Evolutionary conservation across 352 stramenopile species (phyloP).

Genomic region (Phytophthora tubulina): DNA sequence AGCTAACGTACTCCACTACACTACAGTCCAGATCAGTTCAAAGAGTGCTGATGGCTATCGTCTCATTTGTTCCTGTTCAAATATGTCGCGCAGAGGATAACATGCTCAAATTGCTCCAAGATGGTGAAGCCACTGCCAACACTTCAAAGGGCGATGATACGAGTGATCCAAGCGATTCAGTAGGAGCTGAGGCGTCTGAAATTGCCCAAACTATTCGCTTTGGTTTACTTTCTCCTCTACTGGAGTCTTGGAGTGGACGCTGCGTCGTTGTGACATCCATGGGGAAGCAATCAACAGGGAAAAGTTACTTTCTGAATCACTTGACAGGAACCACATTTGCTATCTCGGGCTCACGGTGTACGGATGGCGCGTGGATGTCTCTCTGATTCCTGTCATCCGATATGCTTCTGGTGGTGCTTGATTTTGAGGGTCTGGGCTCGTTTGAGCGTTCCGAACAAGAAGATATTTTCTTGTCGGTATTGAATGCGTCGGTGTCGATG

Average conservation of each 20-base stretch:
- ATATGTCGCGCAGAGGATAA: constrained; percentile 78
- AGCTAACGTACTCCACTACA: constrained; percentile 6
- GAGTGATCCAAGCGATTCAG: constrained; percentile 7
- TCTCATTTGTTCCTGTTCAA: constrained; percentile 75
- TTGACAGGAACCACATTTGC: constrained; percentile 73
- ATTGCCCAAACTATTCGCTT: constrained; percentile 59
- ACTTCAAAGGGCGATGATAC: background rate
- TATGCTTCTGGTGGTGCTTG: constrained; percentile 70
- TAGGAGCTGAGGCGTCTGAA: constrained; percentile 39
- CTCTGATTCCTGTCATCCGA: constrained; percentile 36
- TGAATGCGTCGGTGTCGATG: constrained; percentile 75
- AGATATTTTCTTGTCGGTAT: constrained; percentile 75
- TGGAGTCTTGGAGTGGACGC: constrained; percentile 42
- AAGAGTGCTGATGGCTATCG: constrained; percentile 24
- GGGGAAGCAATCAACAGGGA: constrained; percentile 75
- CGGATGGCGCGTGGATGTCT: constrained; percentile 52
- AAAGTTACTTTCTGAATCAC: constrained; percentile 84
- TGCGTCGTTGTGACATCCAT: constrained; percentile 48
- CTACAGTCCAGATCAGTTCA: constrained; percentile 9
- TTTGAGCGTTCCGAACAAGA: constrained; percentile 80
- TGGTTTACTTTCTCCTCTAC: constrained; percentile 41
- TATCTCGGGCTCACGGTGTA: constrained; percentile 50
- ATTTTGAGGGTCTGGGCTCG: constrained; percentile 81
- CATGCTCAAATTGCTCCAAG: constrained; percentile 53
- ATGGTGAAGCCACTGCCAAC: constrained; percentile 38